Conservation (phyloP, 805 yeast genomes). For the Isabelozyma rhagii region DNA sequence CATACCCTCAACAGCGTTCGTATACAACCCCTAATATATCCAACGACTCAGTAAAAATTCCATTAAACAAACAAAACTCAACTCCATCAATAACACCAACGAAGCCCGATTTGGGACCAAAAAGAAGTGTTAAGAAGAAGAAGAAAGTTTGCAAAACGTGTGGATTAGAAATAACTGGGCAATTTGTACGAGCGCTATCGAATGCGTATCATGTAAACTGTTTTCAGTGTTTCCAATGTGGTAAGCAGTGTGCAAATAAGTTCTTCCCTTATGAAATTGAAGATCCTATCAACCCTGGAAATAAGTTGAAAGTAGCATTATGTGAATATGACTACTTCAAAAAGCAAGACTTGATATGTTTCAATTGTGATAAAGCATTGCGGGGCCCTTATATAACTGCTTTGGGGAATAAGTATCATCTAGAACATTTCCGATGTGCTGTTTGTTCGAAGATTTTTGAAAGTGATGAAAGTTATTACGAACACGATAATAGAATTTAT, state of each 20-base stretch:
- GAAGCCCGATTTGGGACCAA: slow-evolving; percentile 6
- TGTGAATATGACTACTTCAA: slow-evolving; percentile 93
- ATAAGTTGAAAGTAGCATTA: slow-evolving; percentile 39
- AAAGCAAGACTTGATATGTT: slow-evolving; percentile 81
- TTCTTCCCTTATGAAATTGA: slow-evolving; percentile 74
- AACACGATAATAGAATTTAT: slow-evolving; percentile 75
- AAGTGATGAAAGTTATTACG: slow-evolving; percentile 87
- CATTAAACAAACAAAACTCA: neutral
- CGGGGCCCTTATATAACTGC: slow-evolving; percentile 95
- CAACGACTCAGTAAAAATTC: neutral
- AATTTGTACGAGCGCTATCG: slow-evolving; percentile 81
- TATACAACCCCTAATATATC: neutral
- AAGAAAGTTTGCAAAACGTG: slow-evolving; percentile 35
- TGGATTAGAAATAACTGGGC: slow-evolving; percentile 47
- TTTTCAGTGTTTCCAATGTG: slow-evolving; percentile 84
- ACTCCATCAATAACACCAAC: slow-evolving; percentile 1
- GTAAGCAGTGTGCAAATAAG: slow-evolving; percentile 73
- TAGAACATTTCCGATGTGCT: slow-evolving; percentile 92
- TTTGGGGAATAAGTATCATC: slow-evolving; percentile 84
- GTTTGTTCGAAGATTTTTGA: slow-evolving; percentile 85
- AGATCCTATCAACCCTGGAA: slow-evolving; percentile 33
- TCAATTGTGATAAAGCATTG: slow-evolving; percentile 78
- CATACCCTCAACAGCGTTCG: slow-evolving; percentile 1
- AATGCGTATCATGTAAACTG: slow-evolving; percentile 82
- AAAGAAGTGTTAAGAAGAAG: slow-evolving; percentile 13